Percentiles rank a stretch among this genome's conserved stretches.
phyloP scores from a whole-genome alignment of 495 filamentous ascomycete genomes.

The Podospora sp. region DNA sequence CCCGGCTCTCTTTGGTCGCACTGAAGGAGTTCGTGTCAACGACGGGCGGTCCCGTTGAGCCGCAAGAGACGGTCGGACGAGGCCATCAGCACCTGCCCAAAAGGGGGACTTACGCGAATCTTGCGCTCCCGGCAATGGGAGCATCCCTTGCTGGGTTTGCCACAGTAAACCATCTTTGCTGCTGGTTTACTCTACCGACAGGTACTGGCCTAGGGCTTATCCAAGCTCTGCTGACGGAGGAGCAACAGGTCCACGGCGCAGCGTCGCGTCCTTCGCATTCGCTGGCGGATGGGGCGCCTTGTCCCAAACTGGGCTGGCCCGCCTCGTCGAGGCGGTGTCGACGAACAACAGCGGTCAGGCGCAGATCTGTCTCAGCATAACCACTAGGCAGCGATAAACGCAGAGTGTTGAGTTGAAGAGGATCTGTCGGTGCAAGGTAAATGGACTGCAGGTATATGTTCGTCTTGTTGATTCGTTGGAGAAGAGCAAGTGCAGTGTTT shows the following conservation, averaged over 20 bases:
- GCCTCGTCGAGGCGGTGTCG: neutral
- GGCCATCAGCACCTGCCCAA: slow-evolving; percentile 13
- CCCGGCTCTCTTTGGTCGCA: slow-evolving; percentile 67
- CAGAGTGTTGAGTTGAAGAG: neutral
- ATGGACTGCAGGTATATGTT: neutral
- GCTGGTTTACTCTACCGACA: neutral
- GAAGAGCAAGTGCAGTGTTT: neutral
- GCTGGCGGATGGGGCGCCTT: neutral
- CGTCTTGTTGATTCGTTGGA: neutral
- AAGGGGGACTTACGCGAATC: slow-evolving; percentile 23
- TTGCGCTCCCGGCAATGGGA: slow-evolving; percentile 62
- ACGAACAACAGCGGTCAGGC: neutral
- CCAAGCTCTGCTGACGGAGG: slow-evolving; percentile 2
- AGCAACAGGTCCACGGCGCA: neutral
- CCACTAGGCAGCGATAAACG: neutral
- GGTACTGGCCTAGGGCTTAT: slow-evolving; percentile 7
- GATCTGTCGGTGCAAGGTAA: neutral
- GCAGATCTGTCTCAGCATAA: neutral
- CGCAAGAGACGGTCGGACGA: too few species aligned
- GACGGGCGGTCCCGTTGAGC: neutral
- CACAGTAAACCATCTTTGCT: slow-evolving; percentile 67
- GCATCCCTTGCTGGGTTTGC: slow-evolving; percentile 71
- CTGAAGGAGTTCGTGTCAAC: slow-evolving; percentile 39
- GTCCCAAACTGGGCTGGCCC: neutral
- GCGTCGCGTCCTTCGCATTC: neutral